Base-by-base conservation (phyloP, 2,329 filamentous ascomycete species). In the Cytospora piceicola region DNA sequence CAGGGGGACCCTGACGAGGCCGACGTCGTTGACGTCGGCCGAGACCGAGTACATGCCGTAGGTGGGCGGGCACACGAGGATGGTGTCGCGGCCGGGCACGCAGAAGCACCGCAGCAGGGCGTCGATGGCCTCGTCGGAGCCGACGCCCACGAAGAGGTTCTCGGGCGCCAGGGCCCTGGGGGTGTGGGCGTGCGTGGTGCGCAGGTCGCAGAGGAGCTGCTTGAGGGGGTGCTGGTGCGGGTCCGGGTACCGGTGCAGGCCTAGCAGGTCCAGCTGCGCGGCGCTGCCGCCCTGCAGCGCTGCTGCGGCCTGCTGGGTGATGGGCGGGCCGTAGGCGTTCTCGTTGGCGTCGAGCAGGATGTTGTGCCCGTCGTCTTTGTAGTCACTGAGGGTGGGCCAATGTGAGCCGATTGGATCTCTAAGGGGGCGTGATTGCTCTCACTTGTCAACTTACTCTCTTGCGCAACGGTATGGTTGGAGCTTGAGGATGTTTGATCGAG, bases 31-130 rank as follows among this genome's bases (percentile, higher is more conserved):
- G 71, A 97, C 90, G 75, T 96, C 91, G 0, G 95, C 95, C 8
- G 92, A 96, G 22, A 99, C 95, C 56, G 88, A 83, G 82, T 99
- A 99, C 95, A 99, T 99, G 79, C 95, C 95, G 77, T 99, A 99
- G 0, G 95, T 99, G 0, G 95, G 95, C 22, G 95, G 95, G 75
- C 94, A 98, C 52, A 93, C 94, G 42, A 99, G 85, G 75, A 99
- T 96, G 75, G 91, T 93, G 79, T 99, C 95, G 70, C 84, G 85
- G 55, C 90, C 92, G 0, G 95, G 95, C 1, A 88, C 81, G 79
- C 95, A 99, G 82, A 99, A 99, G 78, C 92, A 95, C 61, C 95
- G 90, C 67, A 99, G 85, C 51, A 99, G 85, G 7, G 92, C 93
- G 79, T 99, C 95, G 75, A 99, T 97, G 69, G 93, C 94, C 83